Percentiles rank a stretch among this genome's conserved stretches.
Conservation (phyloP, 83 land plant species). For the Diphasiastrum complanatum region DNA sequence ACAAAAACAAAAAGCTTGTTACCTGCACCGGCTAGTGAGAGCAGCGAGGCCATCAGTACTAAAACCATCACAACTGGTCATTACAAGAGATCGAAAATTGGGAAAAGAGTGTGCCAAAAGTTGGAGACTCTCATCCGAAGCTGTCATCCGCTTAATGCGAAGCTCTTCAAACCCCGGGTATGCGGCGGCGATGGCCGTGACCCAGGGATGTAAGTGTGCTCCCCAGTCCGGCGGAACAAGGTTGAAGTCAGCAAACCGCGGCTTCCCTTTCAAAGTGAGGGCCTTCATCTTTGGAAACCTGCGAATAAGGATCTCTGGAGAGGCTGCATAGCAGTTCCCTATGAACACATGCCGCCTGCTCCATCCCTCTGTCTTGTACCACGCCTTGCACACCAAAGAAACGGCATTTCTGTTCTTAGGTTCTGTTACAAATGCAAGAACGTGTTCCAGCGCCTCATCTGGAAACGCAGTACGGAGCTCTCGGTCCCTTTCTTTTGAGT, state of each 20-base stretch:
- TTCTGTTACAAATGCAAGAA: constrained; percentile 52
- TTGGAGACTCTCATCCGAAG: constrained; percentile 53
- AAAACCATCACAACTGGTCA: constrained; percentile 79
- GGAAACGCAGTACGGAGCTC: constrained; percentile 42
- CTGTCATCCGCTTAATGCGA: constrained; percentile 60
- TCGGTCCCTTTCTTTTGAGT: constrained; percentile 6
- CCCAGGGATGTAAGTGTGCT: constrained; percentile 66
- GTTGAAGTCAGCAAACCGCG: constrained; percentile 79
- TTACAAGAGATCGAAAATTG: constrained; percentile 44
- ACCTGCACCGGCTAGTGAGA: constrained; percentile 68
- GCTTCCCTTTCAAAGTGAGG: constrained; percentile 69
- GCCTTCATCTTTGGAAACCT: constrained; percentile 49
- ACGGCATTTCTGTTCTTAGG: constrained; percentile 75
- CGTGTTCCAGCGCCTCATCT: constrained; percentile 76
- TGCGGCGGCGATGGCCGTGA: constrained; percentile 35
- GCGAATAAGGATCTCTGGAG: constrained; percentile 42
- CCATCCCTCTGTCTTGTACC: constrained; percentile 64
- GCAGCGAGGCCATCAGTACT: constrained; percentile 65
- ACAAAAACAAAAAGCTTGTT: not conserved
- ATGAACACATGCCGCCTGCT: constrained; percentile 60
- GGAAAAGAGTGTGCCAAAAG: constrained; percentile 45
- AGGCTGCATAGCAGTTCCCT: constrained; percentile 84
- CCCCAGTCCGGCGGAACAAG: constrained; percentile 80
- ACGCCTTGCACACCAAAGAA: constrained; percentile 83
- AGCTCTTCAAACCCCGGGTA: constrained; percentile 58